Percentiles rank a stretch among this genome's conserved stretches.
phyloP scores from a whole-genome alignment of 1,139 yeast species.

The Keqinozyma sinolaborantium region DNA sequence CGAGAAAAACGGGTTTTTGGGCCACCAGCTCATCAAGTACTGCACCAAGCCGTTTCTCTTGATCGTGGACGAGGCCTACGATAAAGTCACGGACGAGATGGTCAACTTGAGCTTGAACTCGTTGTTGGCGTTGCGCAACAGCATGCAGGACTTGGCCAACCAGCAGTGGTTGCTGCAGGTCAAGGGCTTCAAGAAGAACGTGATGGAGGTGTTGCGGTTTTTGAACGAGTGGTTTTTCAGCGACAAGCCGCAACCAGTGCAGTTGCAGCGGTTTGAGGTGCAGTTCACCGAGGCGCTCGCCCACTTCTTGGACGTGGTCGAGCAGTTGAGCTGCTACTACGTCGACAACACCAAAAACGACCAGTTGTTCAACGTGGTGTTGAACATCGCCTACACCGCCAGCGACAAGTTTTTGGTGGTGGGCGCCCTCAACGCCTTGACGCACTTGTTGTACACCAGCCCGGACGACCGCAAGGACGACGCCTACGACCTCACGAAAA shows the following conservation, averaged over 20 bases:
- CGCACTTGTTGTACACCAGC: conserved; percentile 36
- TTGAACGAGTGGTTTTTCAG: conserved; percentile 38
- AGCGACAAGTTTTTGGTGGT: conserved; percentile 53
- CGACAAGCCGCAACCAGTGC: conserved; percentile 11
- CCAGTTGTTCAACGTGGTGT: conserved; percentile 51
- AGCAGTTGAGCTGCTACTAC: conserved; percentile 78
- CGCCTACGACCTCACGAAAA: conserved; percentile 17
- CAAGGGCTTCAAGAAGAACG: conserved; percentile 43
- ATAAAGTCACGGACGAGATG: conserved; percentile 27
- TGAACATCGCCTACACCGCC: conserved; percentile 41
- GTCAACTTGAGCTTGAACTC: conserved; percentile 53
- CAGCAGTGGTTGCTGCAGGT: conserved; percentile 74
- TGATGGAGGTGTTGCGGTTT: conserved; percentile 46
- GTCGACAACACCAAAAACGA: conserved; percentile 70
- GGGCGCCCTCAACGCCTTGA: conserved; percentile 42
- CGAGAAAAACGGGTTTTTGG: conserved; percentile 46
- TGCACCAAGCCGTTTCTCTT: conserved; percentile 30
- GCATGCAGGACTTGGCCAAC: conserved; percentile 77
- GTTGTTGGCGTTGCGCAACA: conserved; percentile 70
- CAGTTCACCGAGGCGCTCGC: conserved; percentile 60
- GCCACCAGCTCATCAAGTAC: conserved; percentile 46
- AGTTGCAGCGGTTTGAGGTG: conserved; percentile 25
- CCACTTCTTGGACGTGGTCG: conserved; percentile 76
- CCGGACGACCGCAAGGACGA: conserved; percentile 30
- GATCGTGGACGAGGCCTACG: conserved; percentile 21